Evolutionary conservation across 1,284 basidiomycete genomes (phyloP).

Genomic region (Gastroboletus turbinatus): DNA sequence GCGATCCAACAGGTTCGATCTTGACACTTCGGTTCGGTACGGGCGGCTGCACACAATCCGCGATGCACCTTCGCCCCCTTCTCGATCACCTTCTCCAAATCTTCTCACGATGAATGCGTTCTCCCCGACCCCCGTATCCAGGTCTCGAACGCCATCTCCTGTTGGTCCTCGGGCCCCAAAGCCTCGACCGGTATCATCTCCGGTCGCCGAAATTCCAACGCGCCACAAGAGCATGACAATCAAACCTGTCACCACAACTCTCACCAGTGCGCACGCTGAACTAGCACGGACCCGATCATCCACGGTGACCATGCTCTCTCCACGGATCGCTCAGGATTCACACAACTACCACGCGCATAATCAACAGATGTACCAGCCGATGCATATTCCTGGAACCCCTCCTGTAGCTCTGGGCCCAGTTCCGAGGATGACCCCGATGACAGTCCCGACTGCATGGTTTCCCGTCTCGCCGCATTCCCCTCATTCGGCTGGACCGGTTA

Average conservation of each 20-base stretch:
- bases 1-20: slow-evolving; percentile 14
- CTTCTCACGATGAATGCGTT: slow-evolving; percentile 21
- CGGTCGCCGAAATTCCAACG: slow-evolving; percentile 24
- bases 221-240: slow-evolving; percentile 35
- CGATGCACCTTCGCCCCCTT: slow-evolving; percentile 29
- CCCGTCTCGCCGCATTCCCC: slow-evolving; percentile 9
- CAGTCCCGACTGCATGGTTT: slow-evolving; percentile 17
- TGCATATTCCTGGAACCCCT: slow-evolving; percentile 29
- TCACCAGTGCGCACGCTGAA: slow-evolving; percentile 24
- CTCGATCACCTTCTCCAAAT: slow-evolving; percentile 36
- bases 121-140: slow-evolving; percentile 28
- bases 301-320: slow-evolving; percentile 29
- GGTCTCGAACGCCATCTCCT: slow-evolving; percentile 50
- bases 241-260: slow-evolving; percentile 24
- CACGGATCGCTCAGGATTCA: slow-evolving; percentile 32
- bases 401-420: slow-evolving; percentile 3
- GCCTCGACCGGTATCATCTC: slow-evolving; percentile 38
- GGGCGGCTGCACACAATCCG: slow-evolving; percentile 15
- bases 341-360: slow-evolving; percentile 36
- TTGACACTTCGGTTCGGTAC: slow-evolving; percentile 8
- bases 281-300: slow-evolving; percentile 28
- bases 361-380: slow-evolving; percentile 34
- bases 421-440: slow-evolving; percentile 6
- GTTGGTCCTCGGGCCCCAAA: slow-evolving; percentile 44
- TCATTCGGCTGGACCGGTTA: slow-evolving; percentile 12